Evolutionary conservation across 1,139 yeast genomes (phyloP).

Genomic region (Meyerozyma athensensis): DNA sequence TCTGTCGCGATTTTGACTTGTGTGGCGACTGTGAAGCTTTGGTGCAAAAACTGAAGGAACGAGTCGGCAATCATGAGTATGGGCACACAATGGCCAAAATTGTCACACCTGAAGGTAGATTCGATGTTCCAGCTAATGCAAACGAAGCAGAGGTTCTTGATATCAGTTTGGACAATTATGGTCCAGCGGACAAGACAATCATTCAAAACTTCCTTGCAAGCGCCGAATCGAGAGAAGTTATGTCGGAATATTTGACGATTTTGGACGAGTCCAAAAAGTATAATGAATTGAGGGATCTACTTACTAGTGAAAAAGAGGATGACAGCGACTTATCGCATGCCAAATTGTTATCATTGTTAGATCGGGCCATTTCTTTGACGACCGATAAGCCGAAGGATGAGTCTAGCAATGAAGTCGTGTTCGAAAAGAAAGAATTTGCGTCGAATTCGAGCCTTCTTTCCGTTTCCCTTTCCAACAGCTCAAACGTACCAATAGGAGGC

Average conservation of each 20-base stretch:
- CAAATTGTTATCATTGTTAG: slow-evolving; percentile 19
- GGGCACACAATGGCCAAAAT: slow-evolving; percentile 32
- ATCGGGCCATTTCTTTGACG: slow-evolving; percentile 6
- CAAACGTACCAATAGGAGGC: slow-evolving; percentile 22
- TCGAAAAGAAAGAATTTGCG: slow-evolving; percentile 2
- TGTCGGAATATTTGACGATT: slow-evolving; percentile 10
- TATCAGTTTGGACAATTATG: background rate
- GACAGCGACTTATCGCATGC: slow-evolving; percentile 8
- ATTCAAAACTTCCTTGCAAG: slow-evolving; percentile 2
- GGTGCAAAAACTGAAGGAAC: slow-evolving; percentile 6
- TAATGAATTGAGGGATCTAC: background rate
- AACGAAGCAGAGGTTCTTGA: background rate
- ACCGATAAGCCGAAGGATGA: slow-evolving; percentile 9
- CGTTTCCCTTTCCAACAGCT: slow-evolving; percentile 24
- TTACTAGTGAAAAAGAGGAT: background rate
- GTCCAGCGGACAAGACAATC: slow-evolving; percentile 4
- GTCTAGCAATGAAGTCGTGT: slow-evolving; percentile 11
- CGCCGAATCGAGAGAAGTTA: slow-evolving; percentile 7
- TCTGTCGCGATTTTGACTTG: slow-evolving; percentile 53
- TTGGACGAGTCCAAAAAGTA: background rate
- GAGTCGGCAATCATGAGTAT: slow-evolving; percentile 20
- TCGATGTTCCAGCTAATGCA: slow-evolving; percentile 5
- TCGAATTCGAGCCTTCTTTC: slow-evolving; percentile 21
- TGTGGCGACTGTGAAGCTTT: slow-evolving; percentile 47
- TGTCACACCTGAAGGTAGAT: slow-evolving; percentile 15